Evolutionary conservation across 257 asterid genomes (phyloP).

Genomic region (Salvia hispanica): DNA sequence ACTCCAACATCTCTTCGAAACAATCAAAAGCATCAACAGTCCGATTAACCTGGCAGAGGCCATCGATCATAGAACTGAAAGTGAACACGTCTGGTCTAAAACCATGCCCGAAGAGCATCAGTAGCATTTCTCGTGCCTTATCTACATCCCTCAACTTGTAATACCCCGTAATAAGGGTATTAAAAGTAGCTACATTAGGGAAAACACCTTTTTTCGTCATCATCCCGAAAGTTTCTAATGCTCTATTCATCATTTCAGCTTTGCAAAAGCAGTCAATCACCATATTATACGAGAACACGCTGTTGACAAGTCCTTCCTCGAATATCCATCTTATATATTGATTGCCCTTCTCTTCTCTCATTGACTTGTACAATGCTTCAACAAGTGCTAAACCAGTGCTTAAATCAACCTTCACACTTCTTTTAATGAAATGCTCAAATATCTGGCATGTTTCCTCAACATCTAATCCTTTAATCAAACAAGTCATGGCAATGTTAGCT

Average conservation of each 20-base stretch:
- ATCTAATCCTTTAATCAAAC: slow-evolving; percentile 68
- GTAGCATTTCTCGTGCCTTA: slow-evolving; percentile 56
- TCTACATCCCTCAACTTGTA: slow-evolving; percentile 56
- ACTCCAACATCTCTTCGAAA: slow-evolving; percentile 68
- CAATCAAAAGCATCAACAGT: slow-evolving; percentile 80
- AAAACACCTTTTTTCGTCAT: slow-evolving; percentile 57
- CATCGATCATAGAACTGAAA: slow-evolving; percentile 74
- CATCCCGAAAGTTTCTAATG: slow-evolving; percentile 51
- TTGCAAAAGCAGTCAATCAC: slow-evolving; percentile 84
- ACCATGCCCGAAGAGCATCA: slow-evolving; percentile 57
- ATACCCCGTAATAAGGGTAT: slow-evolving; percentile 75
- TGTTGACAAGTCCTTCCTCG: slow-evolving; percentile 48
- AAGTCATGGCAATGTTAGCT: slow-evolving; percentile 54
- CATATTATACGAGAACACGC: slow-evolving; percentile 64
- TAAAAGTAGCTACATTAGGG: slow-evolving; percentile 74
- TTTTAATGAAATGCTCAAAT: slow-evolving; percentile 53
- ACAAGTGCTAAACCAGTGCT: slow-evolving; percentile 55
- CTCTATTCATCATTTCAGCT: slow-evolving; percentile 63
- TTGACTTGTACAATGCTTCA: slow-evolving; percentile 57
- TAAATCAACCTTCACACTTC: slow-evolving; percentile 55
- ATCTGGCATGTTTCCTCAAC: slow-evolving; percentile 61
- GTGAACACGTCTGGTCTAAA: slow-evolving; percentile 75
- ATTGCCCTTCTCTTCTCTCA: slow-evolving; percentile 60
- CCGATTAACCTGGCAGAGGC: slow-evolving; percentile 63
- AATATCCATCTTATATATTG: slow-evolving; percentile 52